Evolutionary conservation across 257 asterid genomes (phyloP).

Genomic region (Ocimum tenuiflorum): DNA sequence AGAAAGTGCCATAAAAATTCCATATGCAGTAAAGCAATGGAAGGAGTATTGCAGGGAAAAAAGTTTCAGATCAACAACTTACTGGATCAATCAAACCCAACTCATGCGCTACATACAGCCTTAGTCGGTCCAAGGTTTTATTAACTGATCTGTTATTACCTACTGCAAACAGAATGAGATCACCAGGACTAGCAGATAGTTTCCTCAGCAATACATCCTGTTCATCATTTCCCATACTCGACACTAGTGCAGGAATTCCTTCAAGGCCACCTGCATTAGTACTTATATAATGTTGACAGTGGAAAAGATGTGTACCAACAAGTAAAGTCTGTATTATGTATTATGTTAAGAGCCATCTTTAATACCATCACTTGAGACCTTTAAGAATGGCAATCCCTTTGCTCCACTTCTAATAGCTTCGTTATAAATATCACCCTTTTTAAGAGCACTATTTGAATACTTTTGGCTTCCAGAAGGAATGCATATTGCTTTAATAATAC

Average conservation of each 20-base stretch:
- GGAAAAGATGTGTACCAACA: not conserved
- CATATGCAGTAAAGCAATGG: not conserved
- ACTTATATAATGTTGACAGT: constrained; percentile 1
- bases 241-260: constrained; percentile 77
- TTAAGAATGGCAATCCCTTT: constrained; percentile 87
- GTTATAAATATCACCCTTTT: constrained; percentile 78
- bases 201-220: constrained; percentile 46
- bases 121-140: constrained; percentile 68
- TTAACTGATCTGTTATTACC: constrained; percentile 66
- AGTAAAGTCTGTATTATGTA: not conserved
- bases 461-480: constrained; percentile 72
- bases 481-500: constrained; percentile 64
- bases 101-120: constrained; percentile 62
- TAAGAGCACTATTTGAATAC: constrained; percentile 82
- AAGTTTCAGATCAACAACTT: no score
- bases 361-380: constrained; percentile 74
- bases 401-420: constrained; percentile 93
- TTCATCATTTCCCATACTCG: constrained; percentile 50
- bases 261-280: constrained; percentile 60
- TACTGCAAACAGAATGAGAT: constrained; percentile 87
- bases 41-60: not conserved
- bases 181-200: constrained; percentile 65
- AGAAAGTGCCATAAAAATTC: not conserved
- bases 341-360: constrained; percentile 9
- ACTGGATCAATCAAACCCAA: constrained; percentile 77